These are phyloP conservation scores for Aspergillus homomorphus DNA, from an alignment of 495 filamentous ascomycete species.

Conservation along the genomic window DNA sequence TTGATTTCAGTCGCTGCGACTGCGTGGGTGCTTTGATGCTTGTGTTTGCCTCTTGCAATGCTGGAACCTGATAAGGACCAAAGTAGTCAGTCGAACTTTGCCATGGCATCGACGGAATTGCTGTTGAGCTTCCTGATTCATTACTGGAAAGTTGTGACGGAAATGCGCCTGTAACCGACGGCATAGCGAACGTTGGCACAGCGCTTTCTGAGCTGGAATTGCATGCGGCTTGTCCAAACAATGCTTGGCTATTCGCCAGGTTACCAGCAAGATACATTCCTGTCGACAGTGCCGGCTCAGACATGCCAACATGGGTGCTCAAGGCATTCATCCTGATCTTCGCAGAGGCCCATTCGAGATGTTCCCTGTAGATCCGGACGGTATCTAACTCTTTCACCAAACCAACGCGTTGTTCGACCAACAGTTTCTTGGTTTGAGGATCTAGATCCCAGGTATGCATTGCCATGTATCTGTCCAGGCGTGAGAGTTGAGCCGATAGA, in stretches of 20 bases:
- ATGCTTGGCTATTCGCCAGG: background rate
- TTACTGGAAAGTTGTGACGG: constrained; percentile 1
- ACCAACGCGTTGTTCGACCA: constrained; percentile 35
- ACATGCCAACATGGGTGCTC: background rate
- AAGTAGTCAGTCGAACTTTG: background rate
- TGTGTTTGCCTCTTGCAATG: background rate
- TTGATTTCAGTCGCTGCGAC: background rate
- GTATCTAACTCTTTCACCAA: constrained; percentile 39
- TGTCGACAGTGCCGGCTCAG: background rate
- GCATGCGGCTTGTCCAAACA: background rate
- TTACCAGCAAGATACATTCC: background rate
- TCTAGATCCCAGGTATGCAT: constrained; percentile 37
- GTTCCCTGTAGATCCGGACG: constrained; percentile 35
- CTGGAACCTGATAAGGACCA: background rate
- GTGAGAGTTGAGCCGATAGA: constrained; percentile 32
- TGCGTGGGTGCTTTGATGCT: background rate
- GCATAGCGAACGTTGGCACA: constrained; percentile 3
- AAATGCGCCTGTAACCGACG: background rate
- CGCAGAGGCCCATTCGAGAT: constrained; percentile 24
- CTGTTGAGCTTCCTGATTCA: background rate
- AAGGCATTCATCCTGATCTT: constrained; percentile 7
- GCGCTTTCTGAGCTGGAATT: background rate
- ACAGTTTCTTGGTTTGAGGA: constrained; percentile 25
- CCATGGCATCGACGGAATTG: background rate
- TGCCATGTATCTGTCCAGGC: constrained; percentile 39